phyloP scores from a whole-genome alignment of 176 grass and related monocot genomes.

The Musa beccarii region DNA sequence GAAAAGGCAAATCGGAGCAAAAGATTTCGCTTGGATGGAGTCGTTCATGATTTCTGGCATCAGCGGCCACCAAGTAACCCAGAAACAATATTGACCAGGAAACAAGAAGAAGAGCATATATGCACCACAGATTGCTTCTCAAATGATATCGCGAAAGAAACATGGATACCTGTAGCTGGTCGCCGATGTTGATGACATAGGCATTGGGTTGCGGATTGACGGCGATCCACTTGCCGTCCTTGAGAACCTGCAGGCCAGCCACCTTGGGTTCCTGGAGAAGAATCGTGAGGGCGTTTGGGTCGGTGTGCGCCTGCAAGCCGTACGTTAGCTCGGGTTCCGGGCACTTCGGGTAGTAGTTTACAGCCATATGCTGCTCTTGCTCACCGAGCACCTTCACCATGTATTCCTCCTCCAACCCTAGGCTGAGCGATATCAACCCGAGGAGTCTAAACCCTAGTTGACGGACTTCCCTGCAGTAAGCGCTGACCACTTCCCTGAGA shows the following conservation, averaged over 20 bases:
- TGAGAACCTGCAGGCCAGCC: constrained; percentile 61
- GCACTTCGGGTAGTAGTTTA: constrained; percentile 91
- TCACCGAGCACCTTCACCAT: constrained; percentile 74
- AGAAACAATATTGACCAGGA: too few relatives aligned
- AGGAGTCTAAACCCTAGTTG: constrained; percentile 51
- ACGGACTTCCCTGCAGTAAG: constrained; percentile 55
- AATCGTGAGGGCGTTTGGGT: constrained; percentile 79
- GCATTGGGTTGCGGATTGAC: constrained; percentile 53
- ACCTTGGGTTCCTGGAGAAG: constrained; percentile 76
- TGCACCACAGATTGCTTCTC: too few relatives aligned
- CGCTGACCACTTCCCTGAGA: constrained; percentile 51
- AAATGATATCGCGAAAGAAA: background rate
- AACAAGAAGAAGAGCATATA: too few relatives aligned
- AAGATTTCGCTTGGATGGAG: too few relatives aligned
- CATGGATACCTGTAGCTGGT: constrained; percentile 58
- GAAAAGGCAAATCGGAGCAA: too few relatives aligned
- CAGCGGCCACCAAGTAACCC: too few relatives aligned
- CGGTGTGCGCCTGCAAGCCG: constrained; percentile 77
- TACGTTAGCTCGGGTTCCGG: constrained; percentile 89
- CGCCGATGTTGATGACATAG: constrained; percentile 82
- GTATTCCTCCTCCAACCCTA: constrained; percentile 52
- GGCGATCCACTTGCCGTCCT: constrained; percentile 51
- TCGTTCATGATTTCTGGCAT: too few relatives aligned
- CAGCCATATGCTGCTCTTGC: constrained; percentile 90
- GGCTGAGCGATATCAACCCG: constrained; percentile 62